Evolutionary conservation across 2,329 filamentous ascomycete species (phyloP).

Genomic region (Fusarium tanahbumbuense): DNA sequence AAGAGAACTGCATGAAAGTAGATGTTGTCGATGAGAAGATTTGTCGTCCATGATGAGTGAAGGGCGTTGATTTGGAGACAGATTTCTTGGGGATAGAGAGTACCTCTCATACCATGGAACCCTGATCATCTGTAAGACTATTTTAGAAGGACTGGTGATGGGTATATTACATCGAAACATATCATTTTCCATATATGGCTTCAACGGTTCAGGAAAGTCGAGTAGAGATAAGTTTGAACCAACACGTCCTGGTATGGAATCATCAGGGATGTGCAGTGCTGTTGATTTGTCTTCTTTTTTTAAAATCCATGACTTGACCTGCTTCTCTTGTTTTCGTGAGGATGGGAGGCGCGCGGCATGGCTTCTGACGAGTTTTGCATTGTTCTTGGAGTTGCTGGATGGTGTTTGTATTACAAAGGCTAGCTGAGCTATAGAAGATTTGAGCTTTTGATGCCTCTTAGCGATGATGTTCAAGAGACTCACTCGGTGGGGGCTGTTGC

Average conservation of each 20-base stretch:
- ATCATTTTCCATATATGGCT: constrained; percentile 38
- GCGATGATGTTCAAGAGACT: accelerated
- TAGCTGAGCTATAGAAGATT: neutral
- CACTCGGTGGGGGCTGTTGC: neutral
- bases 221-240: constrained; percentile 33
- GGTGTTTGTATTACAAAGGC: constrained; percentile 24
- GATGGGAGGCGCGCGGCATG: constrained; percentile 12
- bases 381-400: neutral
- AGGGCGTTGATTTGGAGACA: constrained; percentile 30
- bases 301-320: constrained; percentile 32
- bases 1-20: constrained; percentile 38
- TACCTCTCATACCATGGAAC: constrained; percentile 23
- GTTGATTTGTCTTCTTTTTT: neutral
- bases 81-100: constrained; percentile 34
- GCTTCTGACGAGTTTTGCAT: constrained; percentile 13
- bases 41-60: constrained; percentile 33
- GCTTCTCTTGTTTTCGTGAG: neutral
- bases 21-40: constrained; percentile 26
- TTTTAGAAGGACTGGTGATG: accelerated
- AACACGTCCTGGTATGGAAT: constrained; percentile 22
- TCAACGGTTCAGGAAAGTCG: constrained; percentile 36
- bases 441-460: neutral
- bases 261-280: neutral
- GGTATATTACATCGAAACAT: constrained; percentile 15
- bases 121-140: neutral